A percentile compares a stretch with the other conserved stretches of the same genome.
Evolutionary conservation across 169 alveolate species (phyloP).

Genomic region (Eimeria acervulina): DNA sequence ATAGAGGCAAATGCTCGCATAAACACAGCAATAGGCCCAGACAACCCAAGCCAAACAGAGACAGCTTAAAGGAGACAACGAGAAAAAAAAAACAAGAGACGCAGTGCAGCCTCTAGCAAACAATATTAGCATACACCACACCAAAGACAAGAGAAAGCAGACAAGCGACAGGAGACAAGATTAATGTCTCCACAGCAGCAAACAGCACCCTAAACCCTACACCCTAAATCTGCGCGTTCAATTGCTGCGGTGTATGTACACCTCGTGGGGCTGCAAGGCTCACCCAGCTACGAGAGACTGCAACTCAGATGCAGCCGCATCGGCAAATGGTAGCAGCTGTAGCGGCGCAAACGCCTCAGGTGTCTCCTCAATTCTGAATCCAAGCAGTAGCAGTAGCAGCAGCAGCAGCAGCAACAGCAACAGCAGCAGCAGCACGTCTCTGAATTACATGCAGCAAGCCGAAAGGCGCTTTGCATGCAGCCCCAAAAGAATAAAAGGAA

Average conservation of each 20-base stretch:
- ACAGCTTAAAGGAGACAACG: background rate
- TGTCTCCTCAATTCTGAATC: constrained; percentile 19
- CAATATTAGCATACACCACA: no score
- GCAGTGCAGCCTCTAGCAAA: no score
- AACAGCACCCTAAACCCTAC: no score
- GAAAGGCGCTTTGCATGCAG: background rate
- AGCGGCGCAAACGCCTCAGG: constrained; percentile 59
- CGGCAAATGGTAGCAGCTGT: constrained; percentile 59
- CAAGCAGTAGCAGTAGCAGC: background rate
- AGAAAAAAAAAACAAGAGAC: no score
- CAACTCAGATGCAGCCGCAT: constrained; percentile 28
- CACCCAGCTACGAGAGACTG: background rate
- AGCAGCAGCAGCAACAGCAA: background rate
- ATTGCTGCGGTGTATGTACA: no score
- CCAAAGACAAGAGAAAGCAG: no score
- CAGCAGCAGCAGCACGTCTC: constrained; percentile 10
- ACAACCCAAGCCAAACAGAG: background rate
- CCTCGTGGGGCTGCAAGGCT: background rate
- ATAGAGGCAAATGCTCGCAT: background rate
- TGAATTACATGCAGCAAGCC: background rate
- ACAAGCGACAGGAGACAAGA: no score
- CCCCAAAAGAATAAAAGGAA: background rate
- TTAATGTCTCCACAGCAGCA: no score
- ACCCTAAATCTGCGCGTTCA: no score
- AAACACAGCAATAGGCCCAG: background rate